These are phyloP conservation scores for Paralagenidium karlingii DNA, from an alignment of 352 stramenopile species.

Conservation along the genomic window DNA sequence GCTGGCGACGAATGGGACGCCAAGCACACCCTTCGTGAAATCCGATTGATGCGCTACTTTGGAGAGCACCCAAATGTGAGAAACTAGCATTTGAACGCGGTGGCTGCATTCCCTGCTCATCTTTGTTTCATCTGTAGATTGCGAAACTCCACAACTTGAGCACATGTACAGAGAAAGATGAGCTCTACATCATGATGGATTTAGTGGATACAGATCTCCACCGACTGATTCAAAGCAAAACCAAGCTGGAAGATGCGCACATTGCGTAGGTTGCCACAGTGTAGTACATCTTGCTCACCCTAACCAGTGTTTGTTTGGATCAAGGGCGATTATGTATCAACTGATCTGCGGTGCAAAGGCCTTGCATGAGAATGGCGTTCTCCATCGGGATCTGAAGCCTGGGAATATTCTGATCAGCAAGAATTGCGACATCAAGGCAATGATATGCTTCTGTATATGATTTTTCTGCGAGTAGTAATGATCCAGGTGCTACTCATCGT, in stretches of 20 bases:
- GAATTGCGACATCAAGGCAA: constrained; percentile 79
- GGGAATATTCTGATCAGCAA: constrained; percentile 80
- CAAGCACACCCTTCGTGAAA: constrained; percentile 87
- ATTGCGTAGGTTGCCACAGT: constrained; percentile 24
- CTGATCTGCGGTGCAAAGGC: constrained; percentile 83
- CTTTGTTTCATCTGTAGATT: constrained; percentile 21
- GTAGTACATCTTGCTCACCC: not conserved
- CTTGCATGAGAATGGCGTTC: constrained; percentile 81
- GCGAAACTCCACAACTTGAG: constrained; percentile 68
- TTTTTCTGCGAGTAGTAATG: too few relatives aligned
- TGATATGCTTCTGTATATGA: too few relatives aligned
- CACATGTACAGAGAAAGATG: constrained; percentile 80
- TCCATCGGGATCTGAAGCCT: constrained; percentile 77
- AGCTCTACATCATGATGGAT: constrained; percentile 94
- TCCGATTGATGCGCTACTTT: constrained; percentile 86
- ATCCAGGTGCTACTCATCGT: too few relatives aligned
- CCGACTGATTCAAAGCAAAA: constrained; percentile 81
- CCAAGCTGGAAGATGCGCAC: constrained; percentile 70
- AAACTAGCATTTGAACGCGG: not conserved
- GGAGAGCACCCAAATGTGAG: constrained; percentile 79
- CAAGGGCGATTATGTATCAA: constrained; percentile 90
- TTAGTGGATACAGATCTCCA: constrained; percentile 90
- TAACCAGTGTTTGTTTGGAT: not conserved
- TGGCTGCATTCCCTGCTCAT: not conserved
- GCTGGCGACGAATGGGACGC: constrained; percentile 79